Base-by-base conservation (phyloP, 1,284 basidiomycete species). In the Testicularia cyperi region DNA sequence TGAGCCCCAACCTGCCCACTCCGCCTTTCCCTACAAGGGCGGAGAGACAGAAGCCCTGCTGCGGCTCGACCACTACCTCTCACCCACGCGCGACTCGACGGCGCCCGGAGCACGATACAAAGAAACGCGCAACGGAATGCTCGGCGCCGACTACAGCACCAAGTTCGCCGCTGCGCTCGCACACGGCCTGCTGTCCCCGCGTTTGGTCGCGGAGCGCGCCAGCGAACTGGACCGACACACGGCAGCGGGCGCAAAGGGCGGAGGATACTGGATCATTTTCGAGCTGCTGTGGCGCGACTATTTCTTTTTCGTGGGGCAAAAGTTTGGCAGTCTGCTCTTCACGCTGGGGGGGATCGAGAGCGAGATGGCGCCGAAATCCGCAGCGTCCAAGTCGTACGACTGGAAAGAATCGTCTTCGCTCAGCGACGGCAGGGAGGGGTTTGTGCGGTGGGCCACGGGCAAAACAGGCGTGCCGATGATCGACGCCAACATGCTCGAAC, bases 231-330 rank as follows among this genome's bases (percentile, higher is more conserved):
- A 70, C 43, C 38, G 15, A 0, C n/a, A 29, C 20, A 53, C 52
- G 6, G 24, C 9, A 7, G 29, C 8, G 15, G 18, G 16, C 8
- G 6, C 25, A 36, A 57, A 62, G 13, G 51, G 40, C 4, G 70
- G 68, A 8, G 68, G 68, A 9, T 71, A 71, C 43, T 71, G 69
- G 69, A 65, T 72, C 46, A 28, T 68, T 13, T 72, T 72, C 24
- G 70, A 72, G 34, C 56, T 72, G 0, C 54, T 72, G 4, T 72
- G 70, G 70, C 43, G 68, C 12, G 70, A 72, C 43, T 72, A 70
- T 54, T 90, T 21, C 85, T 68, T 51, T 45, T 68, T 52, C 44
- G 68, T 72, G 29, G 63, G 58, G 0, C 42, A 46, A 27, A 70
- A 70, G 39, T 72, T 68, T 22, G 65, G 65, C 3, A 52, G 44